These are phyloP conservation scores for Saksenaea vasiformis DNA, from an alignment of 371 early-diverging fungal genomes.

Conservation along the genomic window DNA sequence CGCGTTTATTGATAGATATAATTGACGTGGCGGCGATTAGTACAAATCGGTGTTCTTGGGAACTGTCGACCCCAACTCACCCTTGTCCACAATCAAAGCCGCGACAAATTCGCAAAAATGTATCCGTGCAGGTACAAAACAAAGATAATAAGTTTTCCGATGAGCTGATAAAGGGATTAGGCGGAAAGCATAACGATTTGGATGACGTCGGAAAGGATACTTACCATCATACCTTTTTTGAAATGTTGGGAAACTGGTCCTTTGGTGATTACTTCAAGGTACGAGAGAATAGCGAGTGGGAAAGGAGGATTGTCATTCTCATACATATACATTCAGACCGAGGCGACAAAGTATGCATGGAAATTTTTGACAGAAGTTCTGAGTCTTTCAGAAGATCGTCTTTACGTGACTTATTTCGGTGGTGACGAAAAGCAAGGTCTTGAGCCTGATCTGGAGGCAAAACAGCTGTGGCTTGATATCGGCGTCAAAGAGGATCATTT, in stretches of 20 bases:
- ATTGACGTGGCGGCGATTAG: slow-evolving; percentile 35
- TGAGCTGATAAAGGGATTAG: slow-evolving; percentile 39
- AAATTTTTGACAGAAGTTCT: slow-evolving; percentile 93
- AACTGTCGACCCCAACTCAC: slow-evolving; percentile 89
- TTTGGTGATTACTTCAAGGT: slow-evolving; percentile 99
- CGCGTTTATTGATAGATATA: background rate
- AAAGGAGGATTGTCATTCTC: background rate
- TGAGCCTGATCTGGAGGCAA: slow-evolving; percentile 91
- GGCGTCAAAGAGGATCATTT: slow-evolving; percentile 88
- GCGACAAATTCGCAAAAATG: slow-evolving; percentile 99
- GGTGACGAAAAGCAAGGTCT: slow-evolving; percentile 87
- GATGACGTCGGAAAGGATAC: slow-evolving; percentile 99
- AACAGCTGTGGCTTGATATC: slow-evolving; percentile 91
- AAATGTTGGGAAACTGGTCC: slow-evolving; percentile 99
- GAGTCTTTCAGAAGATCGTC: slow-evolving; percentile 82
- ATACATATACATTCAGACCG: slow-evolving; percentile 19
- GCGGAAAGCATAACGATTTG: slow-evolving; percentile 99
- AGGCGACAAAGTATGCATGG: slow-evolving; percentile 90
- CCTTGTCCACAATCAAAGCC: slow-evolving; percentile 87
- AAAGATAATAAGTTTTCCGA: background rate
- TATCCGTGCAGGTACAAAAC: slow-evolving; percentile 90
- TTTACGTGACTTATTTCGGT: slow-evolving; percentile 99
- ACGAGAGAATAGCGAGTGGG: background rate
- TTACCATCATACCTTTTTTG: slow-evolving; percentile 99
- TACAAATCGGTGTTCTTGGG: slow-evolving; percentile 99